These are phyloP conservation scores for Suhomyces sp. DNA, from an alignment of 805 yeast species.

Conservation along the genomic window DNA sequence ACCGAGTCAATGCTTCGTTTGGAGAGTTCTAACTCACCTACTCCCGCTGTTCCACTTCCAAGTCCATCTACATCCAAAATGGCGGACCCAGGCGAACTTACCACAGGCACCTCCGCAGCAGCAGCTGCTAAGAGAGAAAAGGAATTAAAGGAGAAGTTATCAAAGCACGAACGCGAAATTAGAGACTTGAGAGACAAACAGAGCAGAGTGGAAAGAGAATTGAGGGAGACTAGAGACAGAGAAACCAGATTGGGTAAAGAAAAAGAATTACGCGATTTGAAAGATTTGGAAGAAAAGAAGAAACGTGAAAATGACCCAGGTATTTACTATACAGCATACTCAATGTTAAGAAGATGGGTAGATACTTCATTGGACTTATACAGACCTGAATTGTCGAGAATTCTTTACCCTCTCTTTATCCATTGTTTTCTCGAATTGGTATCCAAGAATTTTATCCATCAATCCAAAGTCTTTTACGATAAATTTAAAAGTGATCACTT, in stretches of 20 bases:
- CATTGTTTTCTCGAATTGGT: constrained; percentile 83
- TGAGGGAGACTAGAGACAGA: constrained; percentile 39
- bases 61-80: constrained; percentile 42
- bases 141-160: constrained; percentile 27
- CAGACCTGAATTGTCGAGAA: constrained; percentile 78
- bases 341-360: constrained; percentile 81
- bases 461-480: constrained; percentile 75
- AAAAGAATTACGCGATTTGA: constrained; percentile 36
- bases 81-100: constrained; percentile 35
- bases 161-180: constrained; percentile 32
- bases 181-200: constrained; percentile 37
- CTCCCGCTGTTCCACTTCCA: constrained; percentile 51
- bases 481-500: constrained; percentile 71
- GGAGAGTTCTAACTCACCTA: constrained; percentile 68
- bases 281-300: constrained; percentile 44
- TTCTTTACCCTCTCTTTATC: constrained; percentile 89
- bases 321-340: constrained; percentile 75
- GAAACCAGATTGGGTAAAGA: constrained; percentile 39
- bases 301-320: constrained; percentile 61
- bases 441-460: constrained; percentile 53
- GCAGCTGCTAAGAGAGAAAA: constrained; percentile 19
- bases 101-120: constrained; percentile 6
- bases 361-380: constrained; percentile 89
- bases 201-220: constrained; percentile 34
- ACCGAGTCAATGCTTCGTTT: constrained; percentile 93